Base-by-base conservation (phyloP, 768 basidiomycete species). In the Agrocybe praecox region DNA sequence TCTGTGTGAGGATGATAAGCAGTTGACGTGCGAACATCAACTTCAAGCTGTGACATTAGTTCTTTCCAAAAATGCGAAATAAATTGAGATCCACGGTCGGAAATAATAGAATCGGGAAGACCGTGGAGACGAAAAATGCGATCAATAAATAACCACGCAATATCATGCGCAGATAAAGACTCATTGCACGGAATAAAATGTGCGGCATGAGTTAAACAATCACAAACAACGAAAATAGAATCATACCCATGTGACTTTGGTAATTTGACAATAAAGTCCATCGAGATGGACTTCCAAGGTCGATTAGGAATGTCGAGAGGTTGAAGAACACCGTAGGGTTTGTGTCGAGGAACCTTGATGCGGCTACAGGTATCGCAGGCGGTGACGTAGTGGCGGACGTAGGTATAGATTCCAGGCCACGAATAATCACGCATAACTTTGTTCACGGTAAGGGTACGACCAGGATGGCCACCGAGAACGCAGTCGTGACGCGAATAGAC, bases 251-350 rank as follows among this genome's bases (percentile, higher is more conserved):
- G 63, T 8, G 74, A 75, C 0, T 50, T 45, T 0, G 78, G 79
- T 1, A 82, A 72, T 53, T 74, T 71, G 46, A 69, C 72, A 18
- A 80, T 74, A 58, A 77, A 76, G 49, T 79, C 76, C 73, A 79
- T 77, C 0, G 69, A 68, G 22, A 80, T 71, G 3, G 71, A 67
- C 23, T 65, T 53, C 75, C 76, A 78, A 11, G 74, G 78, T 14
- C 62, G 62, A 1, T 58, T 10, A 1, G 74, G 76, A 22, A 74
- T 68, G 47, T 69, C 61, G 64, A 80, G 65, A 48, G 73, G 72
- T 53, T 73, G 55, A 19, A 78, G 62, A 6, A 64, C 49, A 1
- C 79, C 77, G 53, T 73, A 74, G 9, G 75, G 74, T 32, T 69
- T 63, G 55, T 76, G 74, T 14, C 67, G 66, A 17, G 60, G 51